Evolutionary conservation across 352 stramenopile species (phyloP), one percentile per base, ranked within the genome.

Genomic region (Pythium phragmiticola): DNA sequence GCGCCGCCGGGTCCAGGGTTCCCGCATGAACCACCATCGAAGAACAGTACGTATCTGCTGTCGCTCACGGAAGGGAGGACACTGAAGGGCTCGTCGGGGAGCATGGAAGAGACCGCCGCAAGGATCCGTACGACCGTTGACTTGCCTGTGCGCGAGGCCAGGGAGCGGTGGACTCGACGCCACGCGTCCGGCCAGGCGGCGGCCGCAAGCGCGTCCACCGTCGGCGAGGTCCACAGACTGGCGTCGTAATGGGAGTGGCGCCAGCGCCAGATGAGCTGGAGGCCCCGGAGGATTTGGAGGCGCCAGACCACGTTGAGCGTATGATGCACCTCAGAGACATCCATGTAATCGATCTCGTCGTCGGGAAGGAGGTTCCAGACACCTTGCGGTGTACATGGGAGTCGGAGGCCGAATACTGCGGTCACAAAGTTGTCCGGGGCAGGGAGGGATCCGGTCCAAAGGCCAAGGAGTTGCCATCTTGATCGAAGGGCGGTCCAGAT

Each of bases 1-100:
- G 50, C 28, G 1, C 50, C 50, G 4, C 50, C 50, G 41, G 50
- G 50, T 2, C 50, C 50, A 23, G 50, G 50, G 17, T 57, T 57
- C 14, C 50, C 50, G 17, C 34, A 16, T 7, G 33, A 57, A 11
- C 50, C 50, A 14, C 50, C 50, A 30, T 57, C 50, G 33, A 57
- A 57, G 28, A 57, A 45, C 7, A 57, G 33, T 2, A 57, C 17
- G 50, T 57, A 45, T 7, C 21, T 19, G 47, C 11, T 34, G 47
- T 13, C 3, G 47, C 7, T 23, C 6, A 49, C 7, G n/a, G n/a
- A n/a, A n/a, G n/a, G n/a, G n/a, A n/a, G n/a, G n/a, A n/a, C n/a
- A n/a, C n/a, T n/a, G n/a, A n/a, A n/a, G n/a, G n/a, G n/a, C n/a
- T n/a, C 17, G 19, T 30, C 11, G 28, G 43, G 4, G 3, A 49